These are phyloP conservation scores for Incumbomyces lentus DNA, from an alignment of 2,329 filamentous ascomycete species.

Conservation along the genomic window DNA sequence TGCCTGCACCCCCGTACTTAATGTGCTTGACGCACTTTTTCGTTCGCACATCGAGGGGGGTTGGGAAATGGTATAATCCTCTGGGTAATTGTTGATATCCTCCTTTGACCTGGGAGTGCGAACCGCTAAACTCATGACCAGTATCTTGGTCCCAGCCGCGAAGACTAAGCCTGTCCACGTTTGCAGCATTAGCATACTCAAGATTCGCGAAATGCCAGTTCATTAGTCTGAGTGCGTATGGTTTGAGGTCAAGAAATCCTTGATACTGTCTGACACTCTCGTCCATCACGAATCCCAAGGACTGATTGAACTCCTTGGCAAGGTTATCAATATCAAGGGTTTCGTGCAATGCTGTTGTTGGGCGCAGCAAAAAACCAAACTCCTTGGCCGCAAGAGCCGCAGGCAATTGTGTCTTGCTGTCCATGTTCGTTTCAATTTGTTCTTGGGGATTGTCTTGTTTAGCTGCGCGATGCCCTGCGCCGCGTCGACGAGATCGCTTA, in stretches of 20 bases:
- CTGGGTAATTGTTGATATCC: constrained; percentile 91
- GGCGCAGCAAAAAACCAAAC: constrained; percentile 73
- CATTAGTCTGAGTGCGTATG: constrained; percentile 78
- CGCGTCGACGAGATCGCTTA: constrained; percentile 32
- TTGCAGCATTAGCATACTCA: constrained; percentile 92
- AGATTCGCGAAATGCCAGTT: constrained; percentile 99
- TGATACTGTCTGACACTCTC: constrained; percentile 84
- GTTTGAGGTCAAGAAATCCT: constrained; percentile 66
- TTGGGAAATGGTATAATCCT: constrained; percentile 68
- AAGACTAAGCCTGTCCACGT: constrained; percentile 75
- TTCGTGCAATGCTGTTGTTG: constrained; percentile 50
- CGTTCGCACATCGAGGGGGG: constrained; percentile 64
- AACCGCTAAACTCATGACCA: constrained; percentile 93
- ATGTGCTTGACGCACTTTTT: constrained; percentile 64
- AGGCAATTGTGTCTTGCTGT: constrained; percentile 61
- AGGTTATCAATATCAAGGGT: constrained; percentile 62
- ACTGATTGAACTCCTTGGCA: constrained; percentile 54
- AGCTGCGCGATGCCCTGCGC: constrained; percentile 38
- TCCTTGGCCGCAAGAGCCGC: constrained; percentile 65
- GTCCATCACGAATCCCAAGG: constrained; percentile 82
- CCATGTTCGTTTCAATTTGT: constrained; percentile 59
- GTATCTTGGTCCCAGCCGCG: constrained; percentile 94
- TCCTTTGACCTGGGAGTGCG: constrained; percentile 84
- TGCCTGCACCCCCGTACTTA: constrained; percentile 44
- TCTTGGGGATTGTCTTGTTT: constrained; percentile 50